Evolutionary conservation across 179 eudicot species (phyloP), one percentile per base, ranked within the genome.

Genomic region (Vitellaria paradoxa): DNA sequence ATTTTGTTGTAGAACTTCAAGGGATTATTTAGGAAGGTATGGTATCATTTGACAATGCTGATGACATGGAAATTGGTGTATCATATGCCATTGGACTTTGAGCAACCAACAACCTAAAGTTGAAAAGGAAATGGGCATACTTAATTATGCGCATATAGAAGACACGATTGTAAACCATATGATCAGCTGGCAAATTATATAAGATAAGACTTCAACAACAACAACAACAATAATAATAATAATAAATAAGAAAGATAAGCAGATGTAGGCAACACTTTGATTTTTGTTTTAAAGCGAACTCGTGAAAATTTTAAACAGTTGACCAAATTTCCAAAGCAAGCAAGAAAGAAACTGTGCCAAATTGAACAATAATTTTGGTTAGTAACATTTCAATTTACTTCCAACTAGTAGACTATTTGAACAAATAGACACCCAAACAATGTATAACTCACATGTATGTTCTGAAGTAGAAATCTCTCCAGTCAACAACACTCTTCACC

Each of bases 401-500:
- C 52, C 76, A 52, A 55, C 24, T 20, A 50, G 13, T 53, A 18
- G 21, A 56, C 37, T 23, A 73, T 57, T 15, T 5, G 42, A 75
- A 50, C 15, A 50, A 74, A 49, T 9, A 9, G 9, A 60, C 47
- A 69, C 55, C 18, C 37, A 9, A 76, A 60, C 9, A 52, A 53
- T 53, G 40, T 5, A 45, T 59, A 59, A 84, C 96, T 88, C 79
- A 93, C 92, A 66, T 89, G 79, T 95, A 95, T 3, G 91, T 91
- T 75, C 85, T 87, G 76, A 62, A 17, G 84, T 89, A 95, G 88
- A 95, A 95, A 80, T 85, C 97, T 73, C 97, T 81, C 99, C 99
- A 95, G 50, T 95, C 99, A 45, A 93, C 91, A 60, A 95, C 76
- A 82, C 97, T 88, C 84, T 95, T 95, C 50, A 95, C 93, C 97